Base-by-base conservation (phyloP, 805 yeast genomes). In the Tetrapisispora namnaoensis region DNA sequence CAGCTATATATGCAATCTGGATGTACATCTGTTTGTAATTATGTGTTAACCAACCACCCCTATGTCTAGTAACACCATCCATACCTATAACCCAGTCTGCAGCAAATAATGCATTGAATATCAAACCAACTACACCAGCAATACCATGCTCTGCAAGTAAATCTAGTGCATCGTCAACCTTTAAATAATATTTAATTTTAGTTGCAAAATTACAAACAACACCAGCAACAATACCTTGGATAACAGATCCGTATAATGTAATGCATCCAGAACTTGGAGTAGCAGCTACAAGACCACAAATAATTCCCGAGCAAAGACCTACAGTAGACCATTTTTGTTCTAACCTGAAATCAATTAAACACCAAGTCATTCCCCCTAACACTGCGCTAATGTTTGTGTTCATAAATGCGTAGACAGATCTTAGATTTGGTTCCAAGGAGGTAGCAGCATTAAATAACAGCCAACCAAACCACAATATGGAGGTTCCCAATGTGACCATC, bases 121-220 rank as follows among this genome's bases (percentile, higher is more conserved):
- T 50, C 44, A 90, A 73, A 0, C 99, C 98, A 42, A 91, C 75
- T 43, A 90, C 76, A 32, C 99, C 99, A 0, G 97, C 98, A 58
- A 91, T 76, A 45, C 96, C 98, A 82, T 91, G 99, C 79, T 91
- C 98, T n/a, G 98, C 98, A 64, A 91, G 76, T 46, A 89, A 81
- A 83, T 93, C 98, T 58, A 93, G 71, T 1, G 96, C 82, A 70
- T 91, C 99, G 66, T 93, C 98, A 46, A 91, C 89, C 51, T 77
- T 76, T 43, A 85, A 70, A 53, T 86, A 69, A 63, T 84, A 86
- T 69, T 91, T 91, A 65, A 91, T 70, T 60, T 88, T 86, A 43
- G 97, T 91, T 49, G 95, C 73, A 61, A 86, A 86, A 72, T 91
- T 91, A 77, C 98, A 93, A 35, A 83, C 79, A 11, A 83, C 67